phyloP scores from a whole-genome alignment of 2,329 filamentous ascomycete species.

The Teratosphaeriaceae sp. region DNA sequence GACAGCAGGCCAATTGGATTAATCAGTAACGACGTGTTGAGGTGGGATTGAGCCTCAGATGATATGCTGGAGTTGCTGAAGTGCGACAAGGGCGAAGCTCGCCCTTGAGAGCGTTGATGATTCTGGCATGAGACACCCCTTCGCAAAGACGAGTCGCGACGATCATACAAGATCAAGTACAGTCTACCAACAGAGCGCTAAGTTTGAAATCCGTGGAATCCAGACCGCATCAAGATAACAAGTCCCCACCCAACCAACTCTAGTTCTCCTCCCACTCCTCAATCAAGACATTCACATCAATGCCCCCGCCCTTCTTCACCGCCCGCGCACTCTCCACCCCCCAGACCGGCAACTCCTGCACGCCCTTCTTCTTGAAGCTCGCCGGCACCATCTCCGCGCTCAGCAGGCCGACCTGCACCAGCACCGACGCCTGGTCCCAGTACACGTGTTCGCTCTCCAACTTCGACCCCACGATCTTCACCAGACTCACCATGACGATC shows the following conservation, averaged over 20 bases:
- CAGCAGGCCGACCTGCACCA: constrained; percentile 52
- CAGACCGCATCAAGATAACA: too few species aligned
- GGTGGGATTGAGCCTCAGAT: constrained; percentile 26
- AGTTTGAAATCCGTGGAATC: background rate
- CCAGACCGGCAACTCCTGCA: constrained; percentile 41
- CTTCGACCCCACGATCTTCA: constrained; percentile 47
- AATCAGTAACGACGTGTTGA: constrained; percentile 23
- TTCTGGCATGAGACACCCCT: background rate
- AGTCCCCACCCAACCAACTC: background rate
- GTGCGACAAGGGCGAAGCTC: too few species aligned
- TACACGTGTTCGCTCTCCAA: constrained; percentile 53
- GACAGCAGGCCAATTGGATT: constrained; percentile 16
- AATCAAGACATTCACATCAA: constrained; percentile 41
- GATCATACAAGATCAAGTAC: background rate
- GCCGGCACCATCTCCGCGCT: constrained; percentile 50
- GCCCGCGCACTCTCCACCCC: constrained; percentile 42
- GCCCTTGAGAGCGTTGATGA: background rate
- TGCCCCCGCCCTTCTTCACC: constrained; percentile 38
- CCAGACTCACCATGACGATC: constrained; percentile 49
- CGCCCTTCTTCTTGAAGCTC: constrained; percentile 36
- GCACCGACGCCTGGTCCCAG: constrained; percentile 56
- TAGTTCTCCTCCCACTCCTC: constrained; percentile 35
- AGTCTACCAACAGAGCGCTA: background rate
- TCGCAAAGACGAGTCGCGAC: background rate
- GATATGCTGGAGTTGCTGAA: too few species aligned